Evolutionary conservation across 2,329 filamentous ascomycete genomes (phyloP).

Genomic region (Diaporthe vaccinii): DNA sequence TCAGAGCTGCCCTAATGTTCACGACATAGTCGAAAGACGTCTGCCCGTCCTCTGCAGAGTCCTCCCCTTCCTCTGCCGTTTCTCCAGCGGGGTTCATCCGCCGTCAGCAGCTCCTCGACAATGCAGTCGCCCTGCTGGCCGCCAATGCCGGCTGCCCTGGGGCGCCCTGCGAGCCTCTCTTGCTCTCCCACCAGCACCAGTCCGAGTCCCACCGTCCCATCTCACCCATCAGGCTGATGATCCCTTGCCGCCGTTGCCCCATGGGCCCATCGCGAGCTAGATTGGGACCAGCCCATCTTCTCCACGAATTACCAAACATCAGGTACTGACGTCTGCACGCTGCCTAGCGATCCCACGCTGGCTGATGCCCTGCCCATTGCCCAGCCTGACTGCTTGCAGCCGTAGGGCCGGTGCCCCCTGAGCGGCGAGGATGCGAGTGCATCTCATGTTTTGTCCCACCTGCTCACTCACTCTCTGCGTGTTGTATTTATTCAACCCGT

Average conservation of each 20-base stretch:
- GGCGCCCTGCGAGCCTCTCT: not conserved
- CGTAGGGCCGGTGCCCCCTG: conserved; percentile 22
- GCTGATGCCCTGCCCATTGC: conserved; percentile 24
- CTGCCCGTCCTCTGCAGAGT: conserved; percentile 26
- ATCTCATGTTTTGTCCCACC: conserved; percentile 35
- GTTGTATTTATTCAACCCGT: conserved; percentile 36
- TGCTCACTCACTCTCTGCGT: conserved; percentile 27
- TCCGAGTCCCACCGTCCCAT: not conserved
- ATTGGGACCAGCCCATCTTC: conserved; percentile 31
- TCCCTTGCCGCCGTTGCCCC: conserved; percentile 28
- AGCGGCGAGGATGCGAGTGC: conserved; percentile 26
- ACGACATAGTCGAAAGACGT: conserved; percentile 41
- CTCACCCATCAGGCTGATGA: conserved; percentile 15
- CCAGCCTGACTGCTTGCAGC: conserved; percentile 12
- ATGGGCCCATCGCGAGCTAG: conserved; percentile 7
- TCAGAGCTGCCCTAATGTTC: conserved; percentile 26
- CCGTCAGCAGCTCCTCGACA: conserved; percentile 32
- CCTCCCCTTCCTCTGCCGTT: conserved; percentile 37
- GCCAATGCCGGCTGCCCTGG: not conserved
- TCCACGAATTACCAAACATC: conserved; percentile 20
- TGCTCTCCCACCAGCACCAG: not conserved
- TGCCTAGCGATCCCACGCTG: conserved; percentile 7
- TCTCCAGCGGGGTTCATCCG: conserved; percentile 32
- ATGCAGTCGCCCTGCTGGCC: not conserved
- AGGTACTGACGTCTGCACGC: conserved; percentile 35